phyloP scores from a whole-genome alignment of 192 early-diverging fungal species.

The Backusella morwellensis region DNA sequence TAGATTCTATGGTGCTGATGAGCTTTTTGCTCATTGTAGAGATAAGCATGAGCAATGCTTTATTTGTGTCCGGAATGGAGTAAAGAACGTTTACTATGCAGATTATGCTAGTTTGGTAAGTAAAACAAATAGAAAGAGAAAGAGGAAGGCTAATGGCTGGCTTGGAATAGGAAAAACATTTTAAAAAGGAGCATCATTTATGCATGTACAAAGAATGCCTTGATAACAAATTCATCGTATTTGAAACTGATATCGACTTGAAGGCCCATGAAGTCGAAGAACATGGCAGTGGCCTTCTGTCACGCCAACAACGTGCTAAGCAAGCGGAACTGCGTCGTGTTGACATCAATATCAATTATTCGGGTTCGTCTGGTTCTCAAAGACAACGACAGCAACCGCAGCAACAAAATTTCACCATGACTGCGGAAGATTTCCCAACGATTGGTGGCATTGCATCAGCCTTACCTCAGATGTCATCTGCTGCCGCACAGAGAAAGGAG shows the following conservation, averaged over 20 bases:
- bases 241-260: conserved; percentile 88
- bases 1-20: conserved; percentile 87
- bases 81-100: conserved; percentile 82
- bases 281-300: conserved; percentile 30
- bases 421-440: conserved; percentile 19
- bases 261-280: conserved; percentile 79
- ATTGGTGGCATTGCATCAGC: conserved; percentile 1
- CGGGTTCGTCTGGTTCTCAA: background rate
- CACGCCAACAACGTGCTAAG: conserved; percentile 32
- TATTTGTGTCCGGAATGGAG: conserved; percentile 72
- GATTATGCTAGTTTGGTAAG: conserved; percentile 81
- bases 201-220: conserved; percentile 81
- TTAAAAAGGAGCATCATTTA: conserved; percentile 74
- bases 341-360: conserved; percentile 30
- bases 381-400: conserved; percentile 16
- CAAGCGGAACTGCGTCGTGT: conserved; percentile 37
- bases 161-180: conserved; percentile 63
- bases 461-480: background rate
- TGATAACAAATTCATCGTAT: conserved; percentile 96
- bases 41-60: conserved; percentile 93
- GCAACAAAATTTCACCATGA: background rate
- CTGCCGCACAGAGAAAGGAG: background rate
- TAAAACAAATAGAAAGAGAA: background rate
- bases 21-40: conserved; percentile 91
- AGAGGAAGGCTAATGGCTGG: background rate